Conservation (phyloP, 2,329 filamentous ascomycete species). For the Sphaerulina populicola region DNA sequence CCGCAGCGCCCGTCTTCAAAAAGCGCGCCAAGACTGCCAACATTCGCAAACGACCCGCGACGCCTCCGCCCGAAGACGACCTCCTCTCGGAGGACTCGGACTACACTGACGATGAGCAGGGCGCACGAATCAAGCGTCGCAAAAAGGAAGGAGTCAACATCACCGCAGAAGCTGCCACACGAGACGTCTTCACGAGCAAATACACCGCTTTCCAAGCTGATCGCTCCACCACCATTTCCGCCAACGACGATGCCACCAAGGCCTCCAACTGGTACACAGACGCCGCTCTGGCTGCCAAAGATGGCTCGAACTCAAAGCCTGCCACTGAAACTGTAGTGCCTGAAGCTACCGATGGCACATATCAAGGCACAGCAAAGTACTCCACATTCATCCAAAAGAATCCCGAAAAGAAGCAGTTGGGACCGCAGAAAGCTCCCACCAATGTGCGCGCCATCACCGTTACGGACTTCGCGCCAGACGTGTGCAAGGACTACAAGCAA, state of each 20-base stretch:
- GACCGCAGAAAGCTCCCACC: constrained; percentile 77
- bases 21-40: constrained; percentile 70
- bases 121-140: constrained; percentile 68
- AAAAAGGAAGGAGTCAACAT: constrained; percentile 60
- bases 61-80: constrained; percentile 59
- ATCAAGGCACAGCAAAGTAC: constrained; percentile 67
- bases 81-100: constrained; percentile 50
- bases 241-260: constrained; percentile 81
- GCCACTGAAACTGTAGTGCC: constrained; percentile 40
- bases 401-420: constrained; percentile 63
- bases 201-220: constrained; percentile 48
- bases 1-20: constrained; percentile 64
- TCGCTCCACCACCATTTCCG: constrained; percentile 53
- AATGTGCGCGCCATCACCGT: constrained; percentile 87
- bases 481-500: constrained; percentile 90
- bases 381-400: constrained; percentile 72
- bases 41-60: constrained; percentile 70
- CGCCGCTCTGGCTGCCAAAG: constrained; percentile 36
- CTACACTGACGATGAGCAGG: constrained; percentile 67
- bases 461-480: constrained; percentile 83
- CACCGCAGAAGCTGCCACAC: constrained; percentile 52
- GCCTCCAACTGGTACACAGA: constrained; percentile 84
- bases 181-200: constrained; percentile 30
- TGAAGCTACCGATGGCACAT: constrained; percentile 57
- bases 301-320: constrained; percentile 6